phyloP scores from a whole-genome alignment of 2,329 filamentous ascomycete species.

The Catunica adiposa region DNA sequence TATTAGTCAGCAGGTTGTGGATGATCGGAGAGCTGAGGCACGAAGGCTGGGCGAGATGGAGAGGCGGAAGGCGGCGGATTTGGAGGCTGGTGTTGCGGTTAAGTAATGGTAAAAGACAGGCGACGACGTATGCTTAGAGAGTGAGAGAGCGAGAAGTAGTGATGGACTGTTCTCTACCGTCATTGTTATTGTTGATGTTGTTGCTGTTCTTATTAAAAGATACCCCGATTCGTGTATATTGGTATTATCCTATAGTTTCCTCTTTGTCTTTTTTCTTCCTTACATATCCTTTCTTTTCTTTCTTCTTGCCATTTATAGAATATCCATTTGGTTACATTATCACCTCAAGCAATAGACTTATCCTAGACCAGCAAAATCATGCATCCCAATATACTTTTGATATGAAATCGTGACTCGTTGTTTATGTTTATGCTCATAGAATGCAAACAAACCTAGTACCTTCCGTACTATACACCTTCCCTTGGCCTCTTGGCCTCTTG shows the following conservation, averaged over 20 bases:
- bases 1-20: conserved; percentile 66
- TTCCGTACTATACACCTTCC: too few relatives aligned
- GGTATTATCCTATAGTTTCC: too few relatives aligned
- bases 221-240: too few relatives aligned
- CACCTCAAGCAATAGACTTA: too few relatives aligned
- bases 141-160: neutral
- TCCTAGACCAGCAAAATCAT: too few relatives aligned
- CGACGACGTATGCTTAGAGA: neutral
- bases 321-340: neutral
- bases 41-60: conserved; percentile 36
- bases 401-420: too few relatives aligned
- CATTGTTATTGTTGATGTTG: neutral
- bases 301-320: neutral
- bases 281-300: neutral
- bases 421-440: too few relatives aligned
- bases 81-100: conserved; percentile 12
- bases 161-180: neutral
- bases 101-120: neutral
- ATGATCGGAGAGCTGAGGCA: conserved; percentile 55
- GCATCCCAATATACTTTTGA: too few relatives aligned
- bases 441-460: too few relatives aligned
- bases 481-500: too few relatives aligned
- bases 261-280: neutral
- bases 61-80: conserved; percentile 13
- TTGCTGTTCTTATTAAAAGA: neutral